Conservation (phyloP, 2,329 filamentous ascomycete species). For the Fusarium redolens region DNA sequence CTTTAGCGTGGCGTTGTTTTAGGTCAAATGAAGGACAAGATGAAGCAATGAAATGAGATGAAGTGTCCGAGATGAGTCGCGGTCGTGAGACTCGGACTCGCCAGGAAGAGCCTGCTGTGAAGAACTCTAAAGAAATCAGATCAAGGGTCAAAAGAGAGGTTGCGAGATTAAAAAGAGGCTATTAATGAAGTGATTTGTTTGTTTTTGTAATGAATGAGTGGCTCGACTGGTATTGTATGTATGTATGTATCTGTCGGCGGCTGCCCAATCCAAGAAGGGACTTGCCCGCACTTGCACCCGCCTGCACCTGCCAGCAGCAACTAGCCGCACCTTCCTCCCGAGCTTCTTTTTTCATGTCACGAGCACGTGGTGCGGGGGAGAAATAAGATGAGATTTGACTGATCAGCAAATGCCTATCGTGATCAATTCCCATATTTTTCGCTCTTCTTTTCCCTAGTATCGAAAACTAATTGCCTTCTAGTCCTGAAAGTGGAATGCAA, state of each 20-base stretch:
- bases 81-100: not conserved
- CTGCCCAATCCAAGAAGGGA: conserved; percentile 15
- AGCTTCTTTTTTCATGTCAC: conserved; percentile 29
- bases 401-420: not conserved
- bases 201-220: conserved; percentile 1
- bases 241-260: conserved; percentile 13
- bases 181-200: conserved; percentile 11
- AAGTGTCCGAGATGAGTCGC: conserved; percentile 5
- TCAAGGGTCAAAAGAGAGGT: not conserved
- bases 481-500: conserved; percentile 8
- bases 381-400: conserved; percentile 4
- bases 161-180: conserved; percentile 22
- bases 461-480: not conserved
- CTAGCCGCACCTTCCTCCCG: conserved; percentile 16
- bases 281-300: conserved; percentile 10
- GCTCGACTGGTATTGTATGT: not conserved
- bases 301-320: not conserved
- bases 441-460: not conserved
- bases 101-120: not conserved
- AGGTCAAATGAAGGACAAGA: conserved; percentile 4
- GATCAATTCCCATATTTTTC: conserved; percentile 4
- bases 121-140: not conserved
- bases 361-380: conserved; percentile 39
- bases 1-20: conserved; percentile 19
- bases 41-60: not conserved